Evolutionary conservation across 306 rosid species (phyloP).

Genomic region (Casuarina cunninghamiana): DNA sequence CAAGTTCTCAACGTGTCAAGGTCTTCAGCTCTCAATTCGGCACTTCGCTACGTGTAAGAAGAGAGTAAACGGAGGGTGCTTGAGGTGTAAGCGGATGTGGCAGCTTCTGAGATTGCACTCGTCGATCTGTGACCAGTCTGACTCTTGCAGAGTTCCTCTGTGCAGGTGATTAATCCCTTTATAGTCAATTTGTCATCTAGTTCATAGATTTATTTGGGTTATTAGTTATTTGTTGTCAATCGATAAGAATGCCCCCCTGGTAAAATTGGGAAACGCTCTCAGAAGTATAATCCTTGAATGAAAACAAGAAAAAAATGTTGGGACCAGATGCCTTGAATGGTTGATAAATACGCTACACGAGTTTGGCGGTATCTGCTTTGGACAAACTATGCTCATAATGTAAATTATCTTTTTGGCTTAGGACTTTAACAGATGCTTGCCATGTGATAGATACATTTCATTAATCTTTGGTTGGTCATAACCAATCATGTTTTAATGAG

Average conservation of each 20-base stretch:
- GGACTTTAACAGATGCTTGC: not conserved
- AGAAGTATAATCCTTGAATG: no score
- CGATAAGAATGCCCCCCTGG: no score
- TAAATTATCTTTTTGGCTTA: not conserved
- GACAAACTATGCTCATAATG: no score
- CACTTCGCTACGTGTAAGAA: constrained; percentile 71
- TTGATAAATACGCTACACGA: no score
- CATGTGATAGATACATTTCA: not conserved
- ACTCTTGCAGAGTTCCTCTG: constrained; percentile 88
- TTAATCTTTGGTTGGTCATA: no score
- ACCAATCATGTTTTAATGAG: no score
- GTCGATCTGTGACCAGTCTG: constrained; percentile 59
- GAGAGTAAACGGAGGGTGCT: constrained; percentile 62
- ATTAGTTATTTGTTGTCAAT: no score
- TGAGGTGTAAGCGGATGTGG: constrained; percentile 91
- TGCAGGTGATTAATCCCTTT: constrained; percentile 58
- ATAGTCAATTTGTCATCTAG: not conserved
- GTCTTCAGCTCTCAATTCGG: constrained; percentile 61
- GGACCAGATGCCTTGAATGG: no score
- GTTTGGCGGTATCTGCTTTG: no score
- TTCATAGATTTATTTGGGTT: no score
- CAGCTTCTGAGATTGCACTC: constrained; percentile 85
- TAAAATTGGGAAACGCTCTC: no score
- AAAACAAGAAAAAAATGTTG: no score
- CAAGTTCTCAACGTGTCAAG: constrained; percentile 70